Evolutionary conservation across 129 eudicot species (phyloP), one percentile per base, ranked within the genome.

Genomic region (Flaveria ramosissima): DNA sequence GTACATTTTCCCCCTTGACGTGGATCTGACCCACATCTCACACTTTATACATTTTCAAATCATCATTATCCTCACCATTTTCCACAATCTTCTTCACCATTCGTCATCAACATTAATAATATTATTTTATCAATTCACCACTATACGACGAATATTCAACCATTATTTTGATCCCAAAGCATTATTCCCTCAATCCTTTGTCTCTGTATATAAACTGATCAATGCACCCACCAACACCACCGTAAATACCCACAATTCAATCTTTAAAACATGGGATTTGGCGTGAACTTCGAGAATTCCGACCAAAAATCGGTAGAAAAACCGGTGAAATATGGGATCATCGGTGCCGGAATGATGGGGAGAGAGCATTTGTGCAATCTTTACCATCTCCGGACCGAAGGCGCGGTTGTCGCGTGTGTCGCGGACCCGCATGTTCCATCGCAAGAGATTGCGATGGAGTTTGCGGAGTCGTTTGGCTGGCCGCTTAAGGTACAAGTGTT

Each of bases 271-370:
- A 57, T 69, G 52, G 76, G 51, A 26, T 60, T 69, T 5, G 70
- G 21, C 13, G 21, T 62, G 27, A 57, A 53, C 43, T 42, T 17
- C 26, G 46, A 43, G n/a, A 15, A 53, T 36, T 9, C 14, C 1
- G 26, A 43, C 21, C 56, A 10, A 42, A 65, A 56, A 67, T 45
- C 3, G 0, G 30, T n/a, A 17, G 42, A 10, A 42, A 65, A 47
- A 67, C 46, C 80, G 45, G 87, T 91, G 24, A 91, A 74, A 55
- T 95, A 95, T 80, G 99, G 99, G 50, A 88, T 95, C 52, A 86
- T 95, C n/a, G 99, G 99, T 8, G 97, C 83, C 3, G 99, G 99
- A 53, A 95, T 95, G 99, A 95, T 95, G 99, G 99, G 99, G 26
- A 88, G 97, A 78, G 99, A 95, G 75, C 99, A 95, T 82, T 78